phyloP scores from a whole-genome alignment of 208 protist genomes.

The Trypanosoma cruzi region DNA sequence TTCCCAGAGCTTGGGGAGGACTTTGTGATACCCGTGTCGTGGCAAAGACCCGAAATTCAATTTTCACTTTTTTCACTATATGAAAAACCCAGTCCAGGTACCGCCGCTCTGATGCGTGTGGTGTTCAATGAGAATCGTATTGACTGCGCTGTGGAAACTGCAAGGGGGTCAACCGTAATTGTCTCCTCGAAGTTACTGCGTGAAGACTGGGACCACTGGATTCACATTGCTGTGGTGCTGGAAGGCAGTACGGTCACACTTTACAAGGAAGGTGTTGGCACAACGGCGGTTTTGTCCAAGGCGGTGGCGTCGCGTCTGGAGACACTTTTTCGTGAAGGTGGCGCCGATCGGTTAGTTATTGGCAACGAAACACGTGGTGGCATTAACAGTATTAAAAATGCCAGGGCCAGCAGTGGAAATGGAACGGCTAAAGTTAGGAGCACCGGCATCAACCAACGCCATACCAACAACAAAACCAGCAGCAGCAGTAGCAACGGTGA shows the following conservation, averaged over 20 bases:
- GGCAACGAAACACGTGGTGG: slow-evolving; percentile 7
- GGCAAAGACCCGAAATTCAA: slow-evolving; percentile 28
- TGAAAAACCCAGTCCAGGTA: background rate
- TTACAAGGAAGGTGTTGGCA: slow-evolving; percentile 40
- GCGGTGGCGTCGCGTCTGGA: slow-evolving; percentile 16
- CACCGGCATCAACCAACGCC: too few species aligned
- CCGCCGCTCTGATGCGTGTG: slow-evolving; percentile 18
- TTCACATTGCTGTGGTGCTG: slow-evolving; percentile 54
- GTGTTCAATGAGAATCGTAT: slow-evolving; percentile 21
- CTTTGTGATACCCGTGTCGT: slow-evolving; percentile 33
- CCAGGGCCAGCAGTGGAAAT: background rate
- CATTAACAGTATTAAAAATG: slow-evolving; percentile 1
- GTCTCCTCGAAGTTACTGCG: slow-evolving; percentile 26
- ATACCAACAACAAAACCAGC: too few species aligned
- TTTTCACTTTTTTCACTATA: slow-evolving; percentile 47
- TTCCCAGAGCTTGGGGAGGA: slow-evolving; percentile 53
- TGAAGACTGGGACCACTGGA: slow-evolving; percentile 55
- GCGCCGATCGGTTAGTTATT: slow-evolving; percentile 15
- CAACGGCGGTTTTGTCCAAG: slow-evolving; percentile 29
- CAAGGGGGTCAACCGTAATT: slow-evolving; percentile 2
- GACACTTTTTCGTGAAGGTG: slow-evolving; percentile 16
- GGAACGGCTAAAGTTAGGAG: background rate
- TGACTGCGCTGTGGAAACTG: slow-evolving; percentile 24
- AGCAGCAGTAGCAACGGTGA: background rate
- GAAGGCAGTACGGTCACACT: slow-evolving; percentile 44